Base-by-base conservation (phyloP, 139 green algal species). In the Medakamo hakoo region DNA sequence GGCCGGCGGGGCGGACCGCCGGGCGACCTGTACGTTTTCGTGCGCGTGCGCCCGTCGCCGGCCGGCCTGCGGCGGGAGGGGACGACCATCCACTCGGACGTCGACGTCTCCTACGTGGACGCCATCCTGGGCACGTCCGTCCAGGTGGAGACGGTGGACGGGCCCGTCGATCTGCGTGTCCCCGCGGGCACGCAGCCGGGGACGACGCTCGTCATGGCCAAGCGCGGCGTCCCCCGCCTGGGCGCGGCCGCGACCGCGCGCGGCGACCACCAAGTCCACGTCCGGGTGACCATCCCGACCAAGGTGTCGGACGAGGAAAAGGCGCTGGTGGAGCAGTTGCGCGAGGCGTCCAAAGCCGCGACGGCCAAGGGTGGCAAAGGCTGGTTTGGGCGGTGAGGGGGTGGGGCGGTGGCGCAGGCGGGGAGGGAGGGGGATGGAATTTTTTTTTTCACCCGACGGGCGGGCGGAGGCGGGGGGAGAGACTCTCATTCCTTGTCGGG, bases 201-300 rank as follows among this genome's bases (percentile, higher is more conserved):
- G 58, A 97, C 91, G 3, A 98, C 90, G 5, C 75, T 99, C 67
- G 78, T 98, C 24, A 98, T 99, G 93, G 75, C 82, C 61, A 96
- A 96, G 83, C 74, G 91, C 0, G 93, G 93, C 1, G 93, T 97
- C 49, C 91, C 91, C 1, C 74, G 79, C 26, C 81, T 98, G 9
- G 90, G 90, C 19, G 74, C 76, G n/a, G 29, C 70, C 9, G 40
- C 40, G 9, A 74, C 30, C 23, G 55, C 78, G 30, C 71, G 93
- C 5, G 93, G 93, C 18, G 92, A 99, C 78, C 93, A 99, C 66
- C 68, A 82, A 40, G 83, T 86, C 48, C 72, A 78, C 55, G 68
- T 78, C 32, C 70, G 69, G 30, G 93, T 99, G 20, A 84, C 73
- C 27, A 99, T 99, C 63, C 93, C 93, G 57, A 89, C 87, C 70